Percentiles rank a stretch among this genome's conserved stretches.
These are phyloP conservation scores for Marvania coccoides DNA, from an alignment of 139 green algal genomes.

Conservation along the genomic window DNA sequence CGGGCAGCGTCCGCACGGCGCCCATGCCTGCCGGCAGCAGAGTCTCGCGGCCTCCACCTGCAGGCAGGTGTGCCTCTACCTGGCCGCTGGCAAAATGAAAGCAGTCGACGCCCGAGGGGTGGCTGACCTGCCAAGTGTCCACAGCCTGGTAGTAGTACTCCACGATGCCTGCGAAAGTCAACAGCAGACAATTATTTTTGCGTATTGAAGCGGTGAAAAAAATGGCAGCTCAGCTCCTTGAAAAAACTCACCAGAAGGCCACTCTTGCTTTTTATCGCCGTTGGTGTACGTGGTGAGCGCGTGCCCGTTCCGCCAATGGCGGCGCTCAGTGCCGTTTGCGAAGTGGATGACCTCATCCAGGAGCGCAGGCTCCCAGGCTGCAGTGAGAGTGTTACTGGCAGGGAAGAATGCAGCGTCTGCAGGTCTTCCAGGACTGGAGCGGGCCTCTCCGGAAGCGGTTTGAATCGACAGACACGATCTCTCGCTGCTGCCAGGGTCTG, in stretches of 20 bases:
- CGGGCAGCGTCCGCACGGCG: conserved; percentile 25
- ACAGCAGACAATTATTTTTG: neutral
- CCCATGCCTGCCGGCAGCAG: conserved; percentile 61
- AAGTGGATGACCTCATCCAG: conserved; percentile 43
- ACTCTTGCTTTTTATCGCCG: conserved; percentile 68
- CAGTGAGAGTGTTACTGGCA: conserved; percentile 41
- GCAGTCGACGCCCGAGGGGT: conserved; percentile 52
- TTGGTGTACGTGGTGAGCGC: conserved; percentile 69
- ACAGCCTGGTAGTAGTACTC: conserved; percentile 85
- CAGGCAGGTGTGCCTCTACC: conserved; percentile 35
- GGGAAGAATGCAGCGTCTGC: neutral
- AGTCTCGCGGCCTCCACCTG: conserved; percentile 72
- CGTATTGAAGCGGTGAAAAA: neutral
- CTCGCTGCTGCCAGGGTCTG: neutral
- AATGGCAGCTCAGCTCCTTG: neutral
- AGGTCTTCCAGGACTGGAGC: neutral
- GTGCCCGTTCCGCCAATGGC: conserved; percentile 34
- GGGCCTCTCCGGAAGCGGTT: too few relatives aligned
- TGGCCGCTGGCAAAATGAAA: conserved; percentile 68
- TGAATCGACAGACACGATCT: too few relatives aligned
- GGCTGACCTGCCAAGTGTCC: conserved; percentile 69
- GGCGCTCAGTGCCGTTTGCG: conserved; percentile 60
- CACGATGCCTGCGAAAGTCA: conserved; percentile 21
- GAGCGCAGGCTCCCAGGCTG: conserved; percentile 39
- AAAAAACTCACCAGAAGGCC: neutral